phyloP scores from a whole-genome alignment of 352 stramenopile species.

The Globisporangium splendens region DNA sequence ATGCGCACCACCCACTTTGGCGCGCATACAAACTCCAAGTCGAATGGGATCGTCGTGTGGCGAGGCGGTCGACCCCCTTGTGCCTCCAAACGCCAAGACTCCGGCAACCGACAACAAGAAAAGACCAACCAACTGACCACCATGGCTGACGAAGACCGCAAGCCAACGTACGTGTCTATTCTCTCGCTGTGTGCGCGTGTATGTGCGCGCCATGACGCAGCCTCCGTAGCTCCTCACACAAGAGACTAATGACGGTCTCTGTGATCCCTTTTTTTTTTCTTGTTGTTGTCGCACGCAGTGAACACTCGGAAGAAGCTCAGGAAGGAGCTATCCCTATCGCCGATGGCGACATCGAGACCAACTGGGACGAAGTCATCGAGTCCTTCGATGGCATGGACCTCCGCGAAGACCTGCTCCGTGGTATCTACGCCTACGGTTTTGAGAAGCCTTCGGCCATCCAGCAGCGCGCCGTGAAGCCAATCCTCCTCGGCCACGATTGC shows the following conservation, averaged over 20 bases:
- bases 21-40: constrained; percentile 73
- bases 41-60: constrained; percentile 7
- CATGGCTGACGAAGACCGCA: constrained; percentile 85
- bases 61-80: constrained; percentile 10
- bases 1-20: constrained; percentile 48
- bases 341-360: constrained; percentile 96
- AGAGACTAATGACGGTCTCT: no score
- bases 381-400: constrained; percentile 99
- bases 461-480: constrained; percentile 97
- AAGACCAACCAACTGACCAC: constrained; percentile 22
- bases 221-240: no score
- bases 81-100: constrained; percentile 23
- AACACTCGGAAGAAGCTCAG: constrained; percentile 60
- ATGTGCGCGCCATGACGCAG: not conserved
- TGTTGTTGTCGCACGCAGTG: constrained; percentile 17
- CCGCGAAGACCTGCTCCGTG: constrained; percentile 96
- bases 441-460: constrained; percentile 99
- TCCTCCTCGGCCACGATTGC: constrained; percentile 96
- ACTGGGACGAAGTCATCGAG: constrained; percentile 98
- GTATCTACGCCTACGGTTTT: constrained; percentile 99
- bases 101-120: constrained; percentile 19
- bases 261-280: not conserved
- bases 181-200: not conserved
- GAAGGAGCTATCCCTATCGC: constrained; percentile 67
- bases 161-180: constrained; percentile 41